These are phyloP conservation scores for Pythium aquatile DNA, from an alignment of 352 stramenopile genomes.

Conservation along the genomic window DNA sequence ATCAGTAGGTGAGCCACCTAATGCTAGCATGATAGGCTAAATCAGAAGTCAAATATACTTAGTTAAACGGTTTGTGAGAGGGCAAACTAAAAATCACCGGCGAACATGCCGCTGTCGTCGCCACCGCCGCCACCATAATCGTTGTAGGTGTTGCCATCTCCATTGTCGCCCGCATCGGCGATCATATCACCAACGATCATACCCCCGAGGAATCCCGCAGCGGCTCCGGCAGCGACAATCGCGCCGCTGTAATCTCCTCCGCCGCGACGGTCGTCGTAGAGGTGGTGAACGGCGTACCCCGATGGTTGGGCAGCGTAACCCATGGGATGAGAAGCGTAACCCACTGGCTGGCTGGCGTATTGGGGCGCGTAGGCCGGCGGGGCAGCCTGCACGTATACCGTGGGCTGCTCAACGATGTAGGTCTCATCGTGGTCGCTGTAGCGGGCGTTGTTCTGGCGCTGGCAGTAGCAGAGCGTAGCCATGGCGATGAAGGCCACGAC, in stretches of 20 bases:
- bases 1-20: neutral
- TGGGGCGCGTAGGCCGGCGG: conserved; percentile 3
- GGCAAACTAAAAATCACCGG: conserved; percentile 11
- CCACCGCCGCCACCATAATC: neutral
- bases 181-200: conserved; percentile 20
- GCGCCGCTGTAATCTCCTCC: conserved; percentile 4
- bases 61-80: neutral
- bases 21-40: neutral
- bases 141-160: conserved; percentile 1
- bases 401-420: neutral
- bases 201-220: conserved; percentile 10
- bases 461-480: conserved; percentile 19
- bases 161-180: conserved; percentile 3
- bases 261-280: neutral
- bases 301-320: neutral
- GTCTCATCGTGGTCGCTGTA: neutral
- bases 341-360: neutral
- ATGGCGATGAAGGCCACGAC: conserved; percentile 12
- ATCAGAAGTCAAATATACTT: neutral
- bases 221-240: conserved; percentile 10
- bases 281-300: neutral
- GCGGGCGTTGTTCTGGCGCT: conserved; percentile 1
- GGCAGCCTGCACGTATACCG: neutral
- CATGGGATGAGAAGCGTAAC: no score
- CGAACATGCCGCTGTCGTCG: conserved; percentile 8